phyloP scores from a whole-genome alignment of 140 eudicot genomes.

The Senecio squalidus region DNA sequence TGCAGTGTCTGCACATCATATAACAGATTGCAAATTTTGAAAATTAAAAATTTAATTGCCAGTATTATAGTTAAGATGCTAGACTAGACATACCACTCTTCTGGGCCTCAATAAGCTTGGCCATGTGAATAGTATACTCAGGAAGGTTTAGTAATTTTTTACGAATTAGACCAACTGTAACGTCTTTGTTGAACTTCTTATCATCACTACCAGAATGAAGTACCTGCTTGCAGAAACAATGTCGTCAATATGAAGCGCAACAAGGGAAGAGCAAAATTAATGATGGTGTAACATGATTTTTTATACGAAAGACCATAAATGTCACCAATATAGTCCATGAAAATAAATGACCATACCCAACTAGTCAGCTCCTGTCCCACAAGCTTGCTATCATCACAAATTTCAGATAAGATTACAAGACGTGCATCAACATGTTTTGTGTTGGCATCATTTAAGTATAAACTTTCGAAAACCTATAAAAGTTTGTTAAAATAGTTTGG shows the following conservation, averaged over 20 bases:
- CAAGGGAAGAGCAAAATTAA: too few species aligned
- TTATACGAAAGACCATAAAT: background rate
- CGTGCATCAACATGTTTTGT: conserved; percentile 68
- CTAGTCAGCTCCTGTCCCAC: conserved; percentile 90
- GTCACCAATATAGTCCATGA: background rate
- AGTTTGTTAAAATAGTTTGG: background rate
- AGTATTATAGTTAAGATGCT: too few species aligned
- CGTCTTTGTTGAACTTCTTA: conserved; percentile 78
- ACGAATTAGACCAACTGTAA: conserved; percentile 77
- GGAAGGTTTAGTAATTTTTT: conserved; percentile 83
- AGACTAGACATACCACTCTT: conserved; percentile 64
- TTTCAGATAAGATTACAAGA: conserved; percentile 77
- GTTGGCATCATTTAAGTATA: conserved; percentile 76
- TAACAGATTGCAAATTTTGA: background rate
- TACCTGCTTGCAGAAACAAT: too few species aligned
- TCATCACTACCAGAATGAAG: conserved; percentile 92
- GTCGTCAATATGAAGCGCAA: too few species aligned
- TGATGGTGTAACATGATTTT: too few species aligned
- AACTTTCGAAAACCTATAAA: conserved; percentile 71
- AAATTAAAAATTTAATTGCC: background rate
- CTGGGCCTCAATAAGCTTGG: conserved; percentile 90
- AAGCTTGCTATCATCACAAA: conserved; percentile 97
- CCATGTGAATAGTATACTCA: conserved; percentile 85
- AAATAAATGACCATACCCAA: conserved; percentile 52
- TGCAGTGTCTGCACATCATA: conserved; percentile 66